Conservation (phyloP, 805 yeast genomes). For the Candida arabinofermentans region DNA sequence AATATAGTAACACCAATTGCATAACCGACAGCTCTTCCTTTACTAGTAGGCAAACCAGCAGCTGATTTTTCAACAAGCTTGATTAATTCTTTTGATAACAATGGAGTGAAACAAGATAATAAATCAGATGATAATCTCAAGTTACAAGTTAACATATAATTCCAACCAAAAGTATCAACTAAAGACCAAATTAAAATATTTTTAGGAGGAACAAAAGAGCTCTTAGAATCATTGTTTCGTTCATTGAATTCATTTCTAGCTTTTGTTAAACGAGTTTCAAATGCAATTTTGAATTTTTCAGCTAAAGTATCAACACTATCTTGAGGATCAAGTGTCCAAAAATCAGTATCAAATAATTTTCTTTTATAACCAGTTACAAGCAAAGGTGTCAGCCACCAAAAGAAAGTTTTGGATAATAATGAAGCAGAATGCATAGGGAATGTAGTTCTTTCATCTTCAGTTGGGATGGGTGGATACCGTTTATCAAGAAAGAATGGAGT, state of each 20-base stretch:
- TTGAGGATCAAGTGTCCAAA: constrained; percentile 41
- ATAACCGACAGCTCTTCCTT: constrained; percentile 68
- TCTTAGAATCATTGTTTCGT: no score
- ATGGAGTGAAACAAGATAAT: constrained; percentile 53
- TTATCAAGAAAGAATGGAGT: constrained; percentile 43
- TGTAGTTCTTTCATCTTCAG: constrained; percentile 43
- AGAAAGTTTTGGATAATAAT: constrained; percentile 40
- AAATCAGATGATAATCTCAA: constrained; percentile 41
- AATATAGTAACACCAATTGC: constrained; percentile 64
- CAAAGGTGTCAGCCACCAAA: constrained; percentile 67
- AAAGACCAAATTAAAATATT: constrained; percentile 28
- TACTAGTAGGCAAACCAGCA: constrained; percentile 34
- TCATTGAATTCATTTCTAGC: neutral
- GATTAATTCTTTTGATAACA: constrained; percentile 60
- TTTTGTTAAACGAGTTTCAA: constrained; percentile 29
- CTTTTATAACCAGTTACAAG: constrained; percentile 59
- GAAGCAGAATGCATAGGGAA: constrained; percentile 44
- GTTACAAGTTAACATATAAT: constrained; percentile 37
- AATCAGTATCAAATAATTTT: constrained; percentile 51
- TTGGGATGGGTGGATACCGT: constrained; percentile 46
- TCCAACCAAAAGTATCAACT: constrained; percentile 43
- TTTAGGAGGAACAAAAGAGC: constrained; percentile 16
- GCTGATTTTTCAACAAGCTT: constrained; percentile 51
- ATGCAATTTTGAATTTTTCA: constrained; percentile 30
- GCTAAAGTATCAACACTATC: constrained; percentile 38